Evolutionary conservation across 1,284 basidiomycete genomes (phyloP), one percentile per base, ranked within the genome.

Genomic region (Ustilago loliicola): DNA sequence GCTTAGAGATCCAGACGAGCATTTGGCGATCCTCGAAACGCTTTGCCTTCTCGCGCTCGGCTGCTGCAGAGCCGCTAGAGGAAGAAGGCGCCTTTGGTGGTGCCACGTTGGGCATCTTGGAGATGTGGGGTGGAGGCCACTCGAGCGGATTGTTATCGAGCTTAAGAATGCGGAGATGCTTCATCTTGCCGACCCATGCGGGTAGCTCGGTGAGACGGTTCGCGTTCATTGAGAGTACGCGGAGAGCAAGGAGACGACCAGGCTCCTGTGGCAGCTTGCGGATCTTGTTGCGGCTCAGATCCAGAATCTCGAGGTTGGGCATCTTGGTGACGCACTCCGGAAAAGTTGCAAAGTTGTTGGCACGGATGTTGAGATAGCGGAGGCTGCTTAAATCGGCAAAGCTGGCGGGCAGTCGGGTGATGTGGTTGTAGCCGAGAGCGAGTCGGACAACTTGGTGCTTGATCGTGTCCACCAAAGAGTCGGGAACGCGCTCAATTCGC

Each of bases 221-320:
- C 84, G 91, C 91, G 23, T 94, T 91, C 57, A 98, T 88, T 30
- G 92, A 95, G 60, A 98, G 91, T 17, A 78, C 94, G 72, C 91
- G 91, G 72, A 99, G 91, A 61, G 92, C 90, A 58, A 90, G 88
- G 19, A 99, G 89, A 6, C 91, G 90, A 19, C 95, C 95, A 3
- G 96, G 93, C 66, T 91, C 89, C 1, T 90, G 88, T 10, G 96
- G 96, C 40, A 98, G 88, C 55, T 89, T 88, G 82, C 91, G 91
- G 83, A 99, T 91, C 88, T 93, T 94, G 88, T 99, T 99, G 77
- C 94, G 92, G 78, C 94, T 95, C 55, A 99, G 90, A 87, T 99
- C 96, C 71, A 99, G 89, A 66, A 96, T 97, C 87, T 99, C 96
- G 72, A 99, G 89, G 4, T 92, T 92, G 7, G 93, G 91, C 88